These are phyloP conservation scores for Suillus bovinus DNA, from an alignment of 768 basidiomycete species.

Conservation along the genomic window DNA sequence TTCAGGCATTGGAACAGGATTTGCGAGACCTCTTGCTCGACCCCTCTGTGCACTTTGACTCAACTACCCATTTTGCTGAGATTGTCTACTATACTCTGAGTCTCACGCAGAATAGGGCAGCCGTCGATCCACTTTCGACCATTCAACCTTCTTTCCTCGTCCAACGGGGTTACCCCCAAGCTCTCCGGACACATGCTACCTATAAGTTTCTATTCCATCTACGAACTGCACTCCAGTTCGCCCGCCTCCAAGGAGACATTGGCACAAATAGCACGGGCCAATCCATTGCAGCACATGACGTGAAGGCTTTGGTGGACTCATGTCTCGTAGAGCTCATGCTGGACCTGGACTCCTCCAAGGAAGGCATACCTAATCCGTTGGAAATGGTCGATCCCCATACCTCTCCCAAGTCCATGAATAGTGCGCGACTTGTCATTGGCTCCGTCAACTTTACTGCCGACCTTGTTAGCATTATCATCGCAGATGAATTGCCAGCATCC, in stretches of 20 bases:
- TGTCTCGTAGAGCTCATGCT: conserved; percentile 38
- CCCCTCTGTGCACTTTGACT: not conserved
- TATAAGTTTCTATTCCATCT: conserved; percentile 83
- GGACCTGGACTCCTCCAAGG: conserved; percentile 44
- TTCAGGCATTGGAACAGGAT: conserved; percentile 16
- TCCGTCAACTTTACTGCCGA: conserved; percentile 19
- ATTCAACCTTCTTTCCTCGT: conserved; percentile 85
- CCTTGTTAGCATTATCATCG: conserved; percentile 1
- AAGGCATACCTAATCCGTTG: conserved; percentile 22
- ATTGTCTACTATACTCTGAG: conserved; percentile 39
- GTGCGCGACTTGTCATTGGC: conserved; percentile 16
- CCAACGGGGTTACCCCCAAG: conserved; percentile 68
- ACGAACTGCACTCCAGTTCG: conserved; percentile 57
- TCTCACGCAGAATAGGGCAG: conserved; percentile 47
- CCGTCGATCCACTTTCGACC: conserved; percentile 77
- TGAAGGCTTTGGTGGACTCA: conserved; percentile 39
- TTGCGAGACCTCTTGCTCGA: conserved; percentile 12
- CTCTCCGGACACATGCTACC: conserved; percentile 62
- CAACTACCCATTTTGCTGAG: not conserved
- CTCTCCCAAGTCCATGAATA: conserved; percentile 8
- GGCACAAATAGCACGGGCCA: conserved; percentile 12
- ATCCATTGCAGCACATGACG: conserved; percentile 24
- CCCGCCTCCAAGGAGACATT: conserved; percentile 10
- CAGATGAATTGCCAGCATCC: conserved; percentile 15
- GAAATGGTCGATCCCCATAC: conserved; percentile 22